Percentiles rank a stretch among this genome's conserved stretches.
These are phyloP conservation scores for Arctostaphylos glauca DNA, from an alignment of 148 eudicot species.

Conservation along the genomic window DNA sequence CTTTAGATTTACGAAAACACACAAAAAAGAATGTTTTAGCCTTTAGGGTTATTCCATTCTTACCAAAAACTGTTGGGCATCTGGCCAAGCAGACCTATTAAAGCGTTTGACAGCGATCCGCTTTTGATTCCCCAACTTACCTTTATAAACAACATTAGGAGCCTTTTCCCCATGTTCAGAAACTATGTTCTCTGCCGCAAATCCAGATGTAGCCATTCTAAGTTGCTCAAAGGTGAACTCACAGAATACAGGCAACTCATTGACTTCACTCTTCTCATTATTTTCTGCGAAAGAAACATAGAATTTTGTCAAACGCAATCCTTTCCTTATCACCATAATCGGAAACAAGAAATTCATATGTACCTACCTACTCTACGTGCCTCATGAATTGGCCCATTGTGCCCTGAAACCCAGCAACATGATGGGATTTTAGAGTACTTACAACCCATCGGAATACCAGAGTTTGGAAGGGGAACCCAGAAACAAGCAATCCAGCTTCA, in stretches of 20 bases:
- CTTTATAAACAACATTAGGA: conserved; percentile 88
- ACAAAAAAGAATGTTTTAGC: neutral
- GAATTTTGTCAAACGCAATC: neutral
- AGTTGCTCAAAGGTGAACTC: conserved; percentile 76
- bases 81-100: conserved; percentile 96
- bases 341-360: neutral
- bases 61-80: conserved; percentile 84
- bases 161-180: conserved; percentile 99
- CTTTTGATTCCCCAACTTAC: conserved; percentile 80
- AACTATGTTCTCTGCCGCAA: conserved; percentile 91
- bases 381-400: conserved; percentile 43
- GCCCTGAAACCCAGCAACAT: conserved; percentile 58
- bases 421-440: conserved; percentile 44
- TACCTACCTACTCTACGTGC: conserved; percentile 48
- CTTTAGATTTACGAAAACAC: neutral
- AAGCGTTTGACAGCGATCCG: conserved; percentile 90
- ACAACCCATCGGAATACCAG: conserved; percentile 57
- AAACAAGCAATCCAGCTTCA: conserved; percentile 21
- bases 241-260: conserved; percentile 59
- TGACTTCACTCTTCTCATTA: conserved; percentile 52
- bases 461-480: conserved; percentile 17
- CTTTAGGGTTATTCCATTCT: conserved; percentile 12
- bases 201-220: conserved; percentile 78
- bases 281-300: conserved; percentile 38
- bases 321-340: neutral